phyloP scores from a whole-genome alignment of 768 basidiomycete species.

The Pulveroboletus ravenelii region DNA sequence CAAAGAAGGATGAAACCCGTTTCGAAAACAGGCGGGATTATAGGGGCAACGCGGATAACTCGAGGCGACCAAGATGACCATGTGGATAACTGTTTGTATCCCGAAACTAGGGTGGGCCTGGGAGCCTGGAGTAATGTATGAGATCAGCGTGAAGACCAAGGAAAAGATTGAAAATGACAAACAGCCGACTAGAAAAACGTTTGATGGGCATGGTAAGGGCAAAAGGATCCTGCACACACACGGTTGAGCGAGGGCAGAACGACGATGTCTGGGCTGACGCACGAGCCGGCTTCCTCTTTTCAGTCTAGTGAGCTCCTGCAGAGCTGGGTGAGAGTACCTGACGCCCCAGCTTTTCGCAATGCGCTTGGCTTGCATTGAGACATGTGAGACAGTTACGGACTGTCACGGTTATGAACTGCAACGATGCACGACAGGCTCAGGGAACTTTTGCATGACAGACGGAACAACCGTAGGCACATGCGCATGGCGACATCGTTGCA shows the following conservation, averaged over 20 bases:
- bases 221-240: background rate
- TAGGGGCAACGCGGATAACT: slow-evolving; percentile 19
- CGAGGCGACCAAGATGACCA: slow-evolving; percentile 12
- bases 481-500: background rate
- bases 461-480: background rate
- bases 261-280: background rate
- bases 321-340: background rate
- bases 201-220: slow-evolving; percentile 18
- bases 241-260: background rate
- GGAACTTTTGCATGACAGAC: background rate
- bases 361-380: background rate
- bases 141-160: slow-evolving; percentile 4
- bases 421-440: slow-evolving; percentile 5
- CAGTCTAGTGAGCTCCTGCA: background rate
- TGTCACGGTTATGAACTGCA: slow-evolving; percentile 11
- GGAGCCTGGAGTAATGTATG: slow-evolving; percentile 1
- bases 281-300: background rate
- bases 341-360: background rate
- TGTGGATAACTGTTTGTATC: background rate
- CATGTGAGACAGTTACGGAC: background rate
- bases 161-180: slow-evolving; percentile 8
- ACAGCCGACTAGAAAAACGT: slow-evolving; percentile 19
- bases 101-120: slow-evolving; percentile 6
- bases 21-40: background rate
- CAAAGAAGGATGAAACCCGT: slow-evolving; percentile 9